phyloP scores from a whole-genome alignment of 2,329 filamentous ascomycete genomes.

The Lizonia empirigonia region DNA sequence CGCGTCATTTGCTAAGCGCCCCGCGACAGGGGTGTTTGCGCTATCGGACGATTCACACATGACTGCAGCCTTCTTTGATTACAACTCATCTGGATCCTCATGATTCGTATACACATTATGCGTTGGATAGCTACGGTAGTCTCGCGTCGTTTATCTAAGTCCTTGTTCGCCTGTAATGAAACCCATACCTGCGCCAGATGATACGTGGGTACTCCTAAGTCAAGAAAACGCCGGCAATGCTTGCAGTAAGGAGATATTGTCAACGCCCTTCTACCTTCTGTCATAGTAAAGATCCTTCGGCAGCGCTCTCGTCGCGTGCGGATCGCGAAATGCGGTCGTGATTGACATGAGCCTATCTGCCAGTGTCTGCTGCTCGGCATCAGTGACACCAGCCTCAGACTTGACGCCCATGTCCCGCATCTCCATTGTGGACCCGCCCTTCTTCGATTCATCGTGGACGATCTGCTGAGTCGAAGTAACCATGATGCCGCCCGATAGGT shows the following conservation, averaged over 20 bases:
- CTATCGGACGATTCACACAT: conserved; percentile 15
- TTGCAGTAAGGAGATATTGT: not conserved
- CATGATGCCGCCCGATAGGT: conserved; percentile 48
- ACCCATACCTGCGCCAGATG: not conserved
- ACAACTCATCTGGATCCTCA: not conserved
- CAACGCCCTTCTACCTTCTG: conserved; percentile 14
- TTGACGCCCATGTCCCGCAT: conserved; percentile 41
- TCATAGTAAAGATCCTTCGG: conserved; percentile 21
- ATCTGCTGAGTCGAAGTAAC: conserved; percentile 47
- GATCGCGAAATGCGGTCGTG: conserved; percentile 38
- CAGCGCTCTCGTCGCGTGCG: conserved; percentile 21
- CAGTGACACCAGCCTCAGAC: conserved; percentile 41
- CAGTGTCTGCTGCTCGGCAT: conserved; percentile 50
- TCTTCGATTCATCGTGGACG: conserved; percentile 34
- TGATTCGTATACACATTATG: conserved; percentile 1
- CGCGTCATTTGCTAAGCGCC: conserved; percentile 33
- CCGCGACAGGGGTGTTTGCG: conserved; percentile 13
- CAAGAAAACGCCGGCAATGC: conserved; percentile 10
- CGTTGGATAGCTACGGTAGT: not conserved
- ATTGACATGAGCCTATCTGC: conserved; percentile 47
- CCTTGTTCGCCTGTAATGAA: not conserved
- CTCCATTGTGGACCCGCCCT: conserved; percentile 33
- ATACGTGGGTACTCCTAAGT: conserved; percentile 18
- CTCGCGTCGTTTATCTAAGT: not conserved
- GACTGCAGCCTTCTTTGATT: not conserved